Evolutionary conservation across 2,329 filamentous ascomycete species (phyloP).

Genomic region (Plenodomus biglobosus): DNA sequence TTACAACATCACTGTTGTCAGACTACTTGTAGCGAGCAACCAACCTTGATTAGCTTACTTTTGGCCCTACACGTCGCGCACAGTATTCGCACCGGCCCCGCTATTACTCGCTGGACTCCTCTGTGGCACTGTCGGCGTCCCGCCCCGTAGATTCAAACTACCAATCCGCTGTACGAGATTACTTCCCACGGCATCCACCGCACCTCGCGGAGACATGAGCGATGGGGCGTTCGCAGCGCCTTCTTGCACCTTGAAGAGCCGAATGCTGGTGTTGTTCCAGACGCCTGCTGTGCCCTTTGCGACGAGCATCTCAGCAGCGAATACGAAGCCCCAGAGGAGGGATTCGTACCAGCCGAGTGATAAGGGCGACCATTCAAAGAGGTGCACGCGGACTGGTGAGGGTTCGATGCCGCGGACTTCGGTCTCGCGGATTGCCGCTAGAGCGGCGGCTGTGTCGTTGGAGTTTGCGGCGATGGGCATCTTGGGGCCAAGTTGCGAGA

Average conservation of each 20-base stretch:
- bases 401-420: slow-evolving; percentile 73
- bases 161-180: slow-evolving; percentile 87
- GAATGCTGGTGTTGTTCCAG: slow-evolving; percentile 89
- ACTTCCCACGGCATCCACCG: slow-evolving; percentile 89
- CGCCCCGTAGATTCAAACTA: slow-evolving; percentile 68
- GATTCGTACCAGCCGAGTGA: slow-evolving; percentile 96
- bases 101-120: slow-evolving; percentile 18
- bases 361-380: slow-evolving; percentile 91
- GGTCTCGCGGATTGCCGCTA: slow-evolving; percentile 59
- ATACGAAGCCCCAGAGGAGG: slow-evolving; percentile 89
- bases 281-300: slow-evolving; percentile 85
- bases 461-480: slow-evolving; percentile 52
- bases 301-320: slow-evolving; percentile 85
- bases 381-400: slow-evolving; percentile 73
- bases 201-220: slow-evolving; percentile 80
- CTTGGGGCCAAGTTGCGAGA: slow-evolving; percentile 60
- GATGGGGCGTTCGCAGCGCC: slow-evolving; percentile 77
- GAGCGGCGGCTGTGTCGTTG: slow-evolving; percentile 43
- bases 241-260: slow-evolving; percentile 87
- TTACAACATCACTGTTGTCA: not conserved
- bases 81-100: slow-evolving; percentile 26
- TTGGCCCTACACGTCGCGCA: slow-evolving; percentile 43
- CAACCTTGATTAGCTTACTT: too few relatives aligned
- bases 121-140: slow-evolving; percentile 23
- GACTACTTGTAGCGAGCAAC: too few relatives aligned